Evolutionary conservation across 2,329 filamentous ascomycete species (phyloP).

Genomic region (Calonectria hongkongensis): DNA sequence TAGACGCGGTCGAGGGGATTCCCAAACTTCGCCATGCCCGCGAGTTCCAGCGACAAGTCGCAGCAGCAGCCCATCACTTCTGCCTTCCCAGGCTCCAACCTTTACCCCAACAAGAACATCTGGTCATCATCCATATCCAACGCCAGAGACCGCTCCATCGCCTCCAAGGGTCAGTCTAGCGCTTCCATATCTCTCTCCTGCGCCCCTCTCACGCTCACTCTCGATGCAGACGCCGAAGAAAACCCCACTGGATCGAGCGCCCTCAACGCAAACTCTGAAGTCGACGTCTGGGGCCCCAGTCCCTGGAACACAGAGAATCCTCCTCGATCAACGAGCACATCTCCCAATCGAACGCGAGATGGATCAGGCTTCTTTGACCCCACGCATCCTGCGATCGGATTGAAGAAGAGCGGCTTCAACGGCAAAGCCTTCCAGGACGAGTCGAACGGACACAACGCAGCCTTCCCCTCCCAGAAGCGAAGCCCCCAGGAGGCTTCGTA

Average conservation of each 20-base stretch:
- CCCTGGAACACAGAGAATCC: constrained; percentile 75
- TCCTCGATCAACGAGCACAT: constrained; percentile 70
- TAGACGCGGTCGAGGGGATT: constrained; percentile 64
- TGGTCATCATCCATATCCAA: constrained; percentile 64
- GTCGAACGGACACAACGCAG: constrained; percentile 49
- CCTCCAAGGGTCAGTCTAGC: constrained; percentile 68
- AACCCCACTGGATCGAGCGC: constrained; percentile 80
- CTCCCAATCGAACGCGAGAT: constrained; percentile 74
- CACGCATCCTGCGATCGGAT: constrained; percentile 67
- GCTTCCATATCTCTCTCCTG: constrained; percentile 2
- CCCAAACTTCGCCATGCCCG: constrained; percentile 61
- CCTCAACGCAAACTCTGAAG: constrained; percentile 80
- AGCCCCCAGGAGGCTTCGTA: constrained; percentile 64
- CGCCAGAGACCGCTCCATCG: constrained; percentile 64
- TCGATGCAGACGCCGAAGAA: constrained; percentile 55
- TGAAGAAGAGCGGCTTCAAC: constrained; percentile 56
- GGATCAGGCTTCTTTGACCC: constrained; percentile 67
- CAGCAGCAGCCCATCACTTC: constrained; percentile 62
- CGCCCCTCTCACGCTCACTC: constrained; percentile 42
- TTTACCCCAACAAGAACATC: constrained; percentile 61
- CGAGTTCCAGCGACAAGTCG: constrained; percentile 56
- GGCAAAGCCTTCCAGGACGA: constrained; percentile 51
- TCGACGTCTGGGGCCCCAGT: constrained; percentile 76
- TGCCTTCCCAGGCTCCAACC: constrained; percentile 59
- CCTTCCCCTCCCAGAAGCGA: constrained; percentile 58